Base-by-base conservation (phyloP, 2,329 filamentous ascomycete genomes). In the Diplodia scrobiculata region DNA sequence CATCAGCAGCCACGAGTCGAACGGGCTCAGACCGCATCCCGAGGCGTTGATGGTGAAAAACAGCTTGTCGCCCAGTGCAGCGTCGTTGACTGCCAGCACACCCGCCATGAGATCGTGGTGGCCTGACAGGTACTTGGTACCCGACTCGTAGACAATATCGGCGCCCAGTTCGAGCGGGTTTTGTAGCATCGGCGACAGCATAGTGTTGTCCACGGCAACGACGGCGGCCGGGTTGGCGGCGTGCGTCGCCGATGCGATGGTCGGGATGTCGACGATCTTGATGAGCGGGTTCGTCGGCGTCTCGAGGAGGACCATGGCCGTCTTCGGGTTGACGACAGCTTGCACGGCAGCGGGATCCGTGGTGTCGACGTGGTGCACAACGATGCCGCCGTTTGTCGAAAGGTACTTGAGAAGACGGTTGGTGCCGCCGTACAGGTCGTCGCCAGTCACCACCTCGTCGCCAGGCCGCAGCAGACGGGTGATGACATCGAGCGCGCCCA, bases 101-200 rank as follows among this genome's bases (percentile, higher is more conserved):
- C 96, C 95, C 10, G 95, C 95, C 95, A 99, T 99, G 75, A 99
- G 90, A 76, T 99, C 96, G 82, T 99, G 95, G 78, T 99, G 95
- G 36, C 95, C 95, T 1, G 93, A 98, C 5, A 99, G 84, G 74
- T 99, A 99, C 79, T 99, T 99, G 27, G 95, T 99, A 66, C 95
- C 95, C 29, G 91, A 96, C 81, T 99, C 95, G 79, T 99, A 99
- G 66, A 96, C 92, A 71, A 99, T 90, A 73, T 99, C 95, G 17
- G 94, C 93, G 66, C 96, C 95, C 32, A 98, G 84, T 68, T 98
- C 94, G 19, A 99, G 86, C 5, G 95, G 95, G 80, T 97, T 98
- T 74, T 89, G 89, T 7, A 99, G 87, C 82, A 97, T 89, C 11
- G 95, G 95, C 1, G 93, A 97, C 70, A 99, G 88, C 95, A 99